Percentiles rank a stretch among this genome's conserved stretches.
Conservation (phyloP, 768 basidiomycete genomes). For the Boletus patriciae region DNA sequence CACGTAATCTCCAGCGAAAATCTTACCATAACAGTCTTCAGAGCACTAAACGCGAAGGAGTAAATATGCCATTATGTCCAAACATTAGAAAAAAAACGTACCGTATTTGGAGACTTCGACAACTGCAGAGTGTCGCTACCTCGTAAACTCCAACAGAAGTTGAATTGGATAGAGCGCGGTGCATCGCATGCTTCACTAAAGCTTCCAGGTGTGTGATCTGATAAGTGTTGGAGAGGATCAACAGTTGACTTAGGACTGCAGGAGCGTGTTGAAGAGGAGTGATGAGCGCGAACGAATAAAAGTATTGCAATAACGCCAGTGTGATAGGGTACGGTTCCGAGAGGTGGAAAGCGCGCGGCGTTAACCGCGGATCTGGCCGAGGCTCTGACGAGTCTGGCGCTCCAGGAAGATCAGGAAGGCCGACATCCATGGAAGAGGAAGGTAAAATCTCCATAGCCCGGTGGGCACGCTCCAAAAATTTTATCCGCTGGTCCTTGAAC, state of each 20-base stretch:
- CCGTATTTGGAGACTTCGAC: constrained; percentile 88
- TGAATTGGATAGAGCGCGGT: constrained; percentile 77
- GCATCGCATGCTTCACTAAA: constrained; percentile 93
- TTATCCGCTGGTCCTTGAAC: constrained; percentile 74
- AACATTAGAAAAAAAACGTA: constrained; percentile 37
- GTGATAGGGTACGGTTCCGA: constrained; percentile 91
- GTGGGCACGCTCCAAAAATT: constrained; percentile 58
- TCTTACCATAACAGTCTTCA: constrained; percentile 82
- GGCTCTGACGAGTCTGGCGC: constrained; percentile 47
- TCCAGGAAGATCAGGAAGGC: constrained; percentile 61
- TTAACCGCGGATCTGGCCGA: constrained; percentile 74
- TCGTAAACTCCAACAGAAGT: constrained; percentile 93
- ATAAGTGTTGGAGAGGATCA: constrained; percentile 84
- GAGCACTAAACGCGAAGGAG: constrained; percentile 46
- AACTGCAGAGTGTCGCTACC: constrained; percentile 88
- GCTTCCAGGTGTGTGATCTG: constrained; percentile 69
- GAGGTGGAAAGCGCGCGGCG: constrained; percentile 74
- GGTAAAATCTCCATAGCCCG: constrained; percentile 60
- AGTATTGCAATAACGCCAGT: constrained; percentile 88
- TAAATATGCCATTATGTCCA: constrained; percentile 11
- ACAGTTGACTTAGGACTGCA: constrained; percentile 82
- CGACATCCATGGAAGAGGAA: constrained; percentile 57
- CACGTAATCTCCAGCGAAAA: neutral
- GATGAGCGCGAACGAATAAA: constrained; percentile 82
- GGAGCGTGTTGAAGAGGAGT: constrained; percentile 92